These are phyloP conservation scores for Penicillium flavigenum DNA, from an alignment of 495 filamentous ascomycete genomes.

Conservation along the genomic window DNA sequence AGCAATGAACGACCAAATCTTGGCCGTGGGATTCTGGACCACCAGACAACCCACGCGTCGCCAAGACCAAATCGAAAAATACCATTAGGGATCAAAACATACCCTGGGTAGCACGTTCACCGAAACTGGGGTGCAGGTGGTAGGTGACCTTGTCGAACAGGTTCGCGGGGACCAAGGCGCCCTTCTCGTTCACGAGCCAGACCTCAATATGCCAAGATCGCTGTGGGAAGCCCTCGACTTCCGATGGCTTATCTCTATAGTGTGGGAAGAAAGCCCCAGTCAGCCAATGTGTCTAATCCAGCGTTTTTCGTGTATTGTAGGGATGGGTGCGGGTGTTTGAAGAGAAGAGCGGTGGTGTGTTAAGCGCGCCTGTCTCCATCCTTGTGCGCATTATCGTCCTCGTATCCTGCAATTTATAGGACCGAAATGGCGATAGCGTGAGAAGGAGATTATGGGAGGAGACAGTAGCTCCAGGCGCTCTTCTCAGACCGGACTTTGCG, in stretches of 20 bases:
- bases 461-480: neutral
- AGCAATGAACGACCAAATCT: neutral
- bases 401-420: neutral
- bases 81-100: conserved; percentile 34
- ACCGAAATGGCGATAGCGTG: neutral
- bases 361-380: neutral
- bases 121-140: conserved; percentile 91
- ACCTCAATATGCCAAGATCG: conserved; percentile 68
- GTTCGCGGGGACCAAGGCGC: conserved; percentile 68
- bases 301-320: conserved; percentile 7
- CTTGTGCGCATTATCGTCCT: neutral
- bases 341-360: neutral
- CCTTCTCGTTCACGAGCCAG: conserved; percentile 58
- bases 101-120: conserved; percentile 75
- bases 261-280: conserved; percentile 12
- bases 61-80: neutral
- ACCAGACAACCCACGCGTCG: neutral
- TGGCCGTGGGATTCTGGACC: neutral
- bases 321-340: conserved; percentile 5
- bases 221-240: conserved; percentile 86
- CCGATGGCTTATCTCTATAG: conserved; percentile 61
- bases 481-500: neutral
- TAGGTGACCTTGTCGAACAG: conserved; percentile 91
- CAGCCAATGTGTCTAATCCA: conserved; percentile 2
- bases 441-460: neutral